phyloP scores from a whole-genome alignment of 2,329 filamentous ascomycete genomes.

The Trichophyton verrucosum region DNA sequence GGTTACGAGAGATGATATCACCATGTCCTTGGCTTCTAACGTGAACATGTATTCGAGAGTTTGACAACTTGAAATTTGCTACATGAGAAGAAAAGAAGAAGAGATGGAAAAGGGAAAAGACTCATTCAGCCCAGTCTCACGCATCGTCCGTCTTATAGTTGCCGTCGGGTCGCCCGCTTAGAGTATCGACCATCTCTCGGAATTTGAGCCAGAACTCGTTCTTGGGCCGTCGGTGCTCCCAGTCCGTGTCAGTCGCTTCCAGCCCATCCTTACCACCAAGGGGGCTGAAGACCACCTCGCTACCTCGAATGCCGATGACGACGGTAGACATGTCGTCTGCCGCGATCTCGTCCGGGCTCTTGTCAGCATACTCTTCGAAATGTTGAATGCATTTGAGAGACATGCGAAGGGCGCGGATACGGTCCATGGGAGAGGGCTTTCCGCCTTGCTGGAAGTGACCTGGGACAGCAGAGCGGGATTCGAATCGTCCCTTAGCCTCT shows the following conservation, averaged over 20 bases:
- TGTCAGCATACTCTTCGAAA: slow-evolving; percentile 62
- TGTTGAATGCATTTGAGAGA: slow-evolving; percentile 92
- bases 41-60: neutral
- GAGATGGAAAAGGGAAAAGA: neutral
- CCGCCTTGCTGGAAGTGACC: slow-evolving; percentile 93
- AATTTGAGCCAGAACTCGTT: slow-evolving; percentile 73
- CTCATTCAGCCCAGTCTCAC: neutral
- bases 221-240: slow-evolving; percentile 75
- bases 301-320: slow-evolving; percentile 88
- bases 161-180: slow-evolving; percentile 56
- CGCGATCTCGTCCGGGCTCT: slow-evolving; percentile 54
- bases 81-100: neutral
- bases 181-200: slow-evolving; percentile 69
- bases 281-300: slow-evolving; percentile 72
- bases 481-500: slow-evolving; percentile 82
- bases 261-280: slow-evolving; percentile 54
- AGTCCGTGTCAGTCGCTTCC: slow-evolving; percentile 80
- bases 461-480: slow-evolving; percentile 80
- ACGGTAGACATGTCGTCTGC: slow-evolving; percentile 59
- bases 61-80: neutral
- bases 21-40: neutral
- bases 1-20: neutral
- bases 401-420: slow-evolving; percentile 78
- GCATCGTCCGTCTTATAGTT: slow-evolving; percentile 10
- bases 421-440: slow-evolving; percentile 89